These are phyloP conservation scores for Microdochium nivale DNA, from an alignment of 2,329 filamentous ascomycete species.

Conservation along the genomic window DNA sequence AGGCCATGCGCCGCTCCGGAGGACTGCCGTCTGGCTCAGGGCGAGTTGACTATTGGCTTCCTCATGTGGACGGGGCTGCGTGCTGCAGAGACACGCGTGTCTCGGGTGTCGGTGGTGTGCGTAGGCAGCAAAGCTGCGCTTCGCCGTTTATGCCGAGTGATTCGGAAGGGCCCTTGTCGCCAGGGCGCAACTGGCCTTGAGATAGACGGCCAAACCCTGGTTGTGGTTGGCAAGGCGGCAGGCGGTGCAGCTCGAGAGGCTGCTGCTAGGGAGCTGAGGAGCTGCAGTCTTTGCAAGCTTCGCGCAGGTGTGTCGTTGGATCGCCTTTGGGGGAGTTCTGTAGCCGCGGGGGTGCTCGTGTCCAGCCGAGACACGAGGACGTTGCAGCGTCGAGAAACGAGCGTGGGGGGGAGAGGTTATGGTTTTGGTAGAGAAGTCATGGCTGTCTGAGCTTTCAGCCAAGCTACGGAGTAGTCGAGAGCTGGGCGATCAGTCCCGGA, in stretches of 20 bases:
- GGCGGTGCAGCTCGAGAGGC: no score
- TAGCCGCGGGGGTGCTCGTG: not conserved
- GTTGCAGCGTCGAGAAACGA: not conserved
- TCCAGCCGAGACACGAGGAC: not conserved
- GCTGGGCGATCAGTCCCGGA: not conserved
- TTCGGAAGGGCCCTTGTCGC: no score
- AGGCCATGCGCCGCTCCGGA: not conserved
- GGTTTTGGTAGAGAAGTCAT: not conserved
- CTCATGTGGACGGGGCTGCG: not conserved
- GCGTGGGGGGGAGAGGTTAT: not conserved
- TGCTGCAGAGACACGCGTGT: not conserved
- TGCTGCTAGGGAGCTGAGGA: no score
- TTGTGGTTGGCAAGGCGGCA: no score
- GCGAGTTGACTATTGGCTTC: conserved; percentile 3
- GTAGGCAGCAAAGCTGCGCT: not conserved
- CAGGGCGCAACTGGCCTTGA: no score
- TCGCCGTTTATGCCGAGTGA: no score
- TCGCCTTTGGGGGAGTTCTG: not conserved
- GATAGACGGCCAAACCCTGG: no score
- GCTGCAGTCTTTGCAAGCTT: no score
- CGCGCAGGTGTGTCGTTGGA: no score
- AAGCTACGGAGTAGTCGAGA: not conserved
- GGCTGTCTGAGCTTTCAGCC: not conserved
- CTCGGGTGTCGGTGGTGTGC: not conserved
- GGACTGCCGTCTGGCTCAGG: not conserved